Conservation (phyloP, 75 land plant genomes). For the Cryptomeria japonica region DNA sequence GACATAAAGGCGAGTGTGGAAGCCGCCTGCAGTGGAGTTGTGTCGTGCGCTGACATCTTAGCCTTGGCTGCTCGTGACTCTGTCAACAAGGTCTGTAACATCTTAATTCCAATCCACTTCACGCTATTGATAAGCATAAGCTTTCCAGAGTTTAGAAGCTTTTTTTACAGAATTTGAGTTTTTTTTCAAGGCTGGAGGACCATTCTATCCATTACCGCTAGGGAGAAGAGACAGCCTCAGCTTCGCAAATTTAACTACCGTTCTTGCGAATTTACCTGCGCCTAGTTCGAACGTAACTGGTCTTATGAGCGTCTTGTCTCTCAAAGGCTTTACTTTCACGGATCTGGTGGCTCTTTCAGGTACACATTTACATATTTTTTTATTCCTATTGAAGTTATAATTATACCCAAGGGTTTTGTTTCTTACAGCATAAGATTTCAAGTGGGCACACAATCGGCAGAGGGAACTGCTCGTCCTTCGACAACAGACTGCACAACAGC, state of each 20-base stretch:
- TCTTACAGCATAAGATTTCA: neutral
- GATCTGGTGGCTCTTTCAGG: conserved; percentile 9
- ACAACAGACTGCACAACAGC: conserved; percentile 10
- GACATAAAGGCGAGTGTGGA: conserved; percentile 32
- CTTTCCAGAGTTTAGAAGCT: too few species aligned
- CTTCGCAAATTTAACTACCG: neutral
- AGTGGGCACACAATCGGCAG: conserved; percentile 37
- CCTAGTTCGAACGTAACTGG: neutral
- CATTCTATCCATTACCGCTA: neutral
- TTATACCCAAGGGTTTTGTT: neutral
- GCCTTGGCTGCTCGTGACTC: conserved; percentile 55
- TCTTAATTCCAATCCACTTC: too few species aligned
- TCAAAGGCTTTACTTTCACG: neutral
- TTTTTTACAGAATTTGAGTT: too few species aligned
- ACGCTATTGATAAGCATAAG: too few species aligned
- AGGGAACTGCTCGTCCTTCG: conserved; percentile 18
- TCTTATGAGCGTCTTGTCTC: neutral
- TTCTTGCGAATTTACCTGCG: neutral
- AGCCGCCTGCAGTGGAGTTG: conserved; percentile 30
- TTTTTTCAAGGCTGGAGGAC: neutral
- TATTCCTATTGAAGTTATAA: neutral
- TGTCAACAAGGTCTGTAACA: conserved; percentile 17
- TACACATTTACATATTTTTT: neutral
- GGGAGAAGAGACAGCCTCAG: neutral
- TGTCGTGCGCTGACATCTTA: conserved; percentile 57